A percentile compares a stretch with the other conserved stretches of the same genome.
Evolutionary conservation across 805 yeast genomes (phyloP).

Genomic region (Lipomyces oligophaga): DNA sequence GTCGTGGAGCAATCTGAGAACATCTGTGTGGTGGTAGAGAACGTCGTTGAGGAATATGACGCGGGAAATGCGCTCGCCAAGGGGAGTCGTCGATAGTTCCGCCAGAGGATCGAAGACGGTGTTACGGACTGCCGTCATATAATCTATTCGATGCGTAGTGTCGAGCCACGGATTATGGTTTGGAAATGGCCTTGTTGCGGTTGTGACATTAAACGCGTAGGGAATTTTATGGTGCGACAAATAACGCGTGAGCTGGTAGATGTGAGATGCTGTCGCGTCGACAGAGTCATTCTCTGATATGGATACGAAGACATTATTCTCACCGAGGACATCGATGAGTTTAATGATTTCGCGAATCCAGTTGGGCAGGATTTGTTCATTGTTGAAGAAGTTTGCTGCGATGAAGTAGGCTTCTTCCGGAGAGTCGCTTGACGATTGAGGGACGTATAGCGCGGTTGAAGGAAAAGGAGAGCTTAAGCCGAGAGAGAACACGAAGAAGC

Average conservation of each 20-base stretch:
- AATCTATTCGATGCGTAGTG: slow-evolving; percentile 12
- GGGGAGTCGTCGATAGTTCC: slow-evolving; percentile 4
- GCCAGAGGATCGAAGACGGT: slow-evolving; percentile 16
- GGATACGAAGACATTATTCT: slow-evolving; percentile 21
- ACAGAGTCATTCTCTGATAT: slow-evolving; percentile 21
- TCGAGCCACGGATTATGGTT: slow-evolving; percentile 20
- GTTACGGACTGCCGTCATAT: slow-evolving; percentile 24
- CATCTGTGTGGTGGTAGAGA: slow-evolving; percentile 16
- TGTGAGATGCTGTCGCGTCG: slow-evolving; percentile 18
- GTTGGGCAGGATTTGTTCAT: slow-evolving; percentile 9
- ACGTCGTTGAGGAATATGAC: slow-evolving; percentile 22
- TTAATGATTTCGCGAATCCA: slow-evolving; percentile 16
- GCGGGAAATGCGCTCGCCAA: slow-evolving; percentile 9
- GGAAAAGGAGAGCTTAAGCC: slow-evolving; percentile 7
- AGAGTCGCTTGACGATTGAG: neutral
- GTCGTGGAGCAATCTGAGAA: slow-evolving; percentile 11
- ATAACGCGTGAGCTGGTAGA: slow-evolving; percentile 15
- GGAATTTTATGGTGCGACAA: slow-evolving; percentile 11
- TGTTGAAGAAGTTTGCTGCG: slow-evolving; percentile 25
- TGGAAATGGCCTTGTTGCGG: slow-evolving; percentile 19
- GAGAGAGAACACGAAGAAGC: neutral
- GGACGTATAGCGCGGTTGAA: neutral
- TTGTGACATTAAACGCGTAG: slow-evolving; percentile 12
- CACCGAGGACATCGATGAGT: slow-evolving; percentile 17
- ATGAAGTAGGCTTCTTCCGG: slow-evolving; percentile 11